Evolutionary conservation across 2,329 filamentous ascomycete genomes (phyloP), one percentile per base, ranked within the genome.

Genomic region (Trichoderma cornu-damae): DNA sequence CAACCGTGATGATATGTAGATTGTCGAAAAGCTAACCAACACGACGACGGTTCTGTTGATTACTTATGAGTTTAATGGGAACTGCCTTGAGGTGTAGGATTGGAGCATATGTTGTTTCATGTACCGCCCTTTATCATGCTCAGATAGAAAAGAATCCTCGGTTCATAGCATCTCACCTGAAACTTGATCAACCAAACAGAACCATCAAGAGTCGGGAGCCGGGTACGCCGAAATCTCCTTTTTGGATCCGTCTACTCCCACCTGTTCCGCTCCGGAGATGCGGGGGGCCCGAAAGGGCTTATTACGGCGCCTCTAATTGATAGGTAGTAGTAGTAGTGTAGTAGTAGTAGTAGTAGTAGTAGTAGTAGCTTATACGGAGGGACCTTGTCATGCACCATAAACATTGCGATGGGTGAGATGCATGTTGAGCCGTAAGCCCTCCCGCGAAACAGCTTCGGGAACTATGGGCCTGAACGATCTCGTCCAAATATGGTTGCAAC

Each of bases 191-290:
- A n/a, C n/a, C n/a, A n/a, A n/a, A n/a, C n/a, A n/a, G n/a, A n/a
- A n/a, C 16, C 32, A 6, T 18, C n/a, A 37, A 24, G 38, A 42
- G 24, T 46, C 50, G 38, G 50, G 14, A 44, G 42, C 16, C 51
- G 51, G 51, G 22, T 38, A 20, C 12, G 49, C 51, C 51, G 51
- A 42, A 55, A 34, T 30, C 40, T 22, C 42, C 42, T 18, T 34
- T 7, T 47, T 38, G 24, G 16, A 46, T 38, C 28, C 51, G 40
- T 18, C 40, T 16, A 37, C 51, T 47, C 30, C 51, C 35, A 52
- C 37, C 42, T n/a, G 42, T 55, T 55, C 51, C 51, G 51, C 42
- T 28, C 51, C 42, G 51, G 42, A 6, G 24, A 16, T 38, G 42
- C 51, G 42, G 51, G 42, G 16, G 12, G 37, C 22, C 51, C 40